A percentile compares a stretch with the other conserved stretches of the same genome.
Conservation (phyloP, 2,329 filamentous ascomycete species). For the Ilyonectria robusta region DNA sequence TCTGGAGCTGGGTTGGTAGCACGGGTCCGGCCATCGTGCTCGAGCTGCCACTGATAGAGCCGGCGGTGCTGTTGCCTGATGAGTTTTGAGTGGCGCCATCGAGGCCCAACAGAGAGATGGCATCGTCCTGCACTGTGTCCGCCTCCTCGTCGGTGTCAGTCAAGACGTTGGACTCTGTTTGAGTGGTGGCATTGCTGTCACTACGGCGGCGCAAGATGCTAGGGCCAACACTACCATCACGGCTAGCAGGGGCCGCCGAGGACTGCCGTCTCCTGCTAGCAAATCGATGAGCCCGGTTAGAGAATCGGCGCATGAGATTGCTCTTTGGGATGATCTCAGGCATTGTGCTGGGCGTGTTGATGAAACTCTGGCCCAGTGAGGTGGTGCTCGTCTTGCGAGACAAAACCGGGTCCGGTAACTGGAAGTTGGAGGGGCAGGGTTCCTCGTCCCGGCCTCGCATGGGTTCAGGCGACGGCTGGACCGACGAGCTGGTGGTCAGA, state of each 20-base stretch:
- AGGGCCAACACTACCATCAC: slow-evolving; percentile 91
- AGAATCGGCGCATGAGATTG: slow-evolving; percentile 84
- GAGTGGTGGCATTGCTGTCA: slow-evolving; percentile 84
- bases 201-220: slow-evolving; percentile 89
- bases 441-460: slow-evolving; percentile 69
- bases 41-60: slow-evolving; percentile 61
- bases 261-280: slow-evolving; percentile 80
- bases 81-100: slow-evolving; percentile 63
- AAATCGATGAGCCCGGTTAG: slow-evolving; percentile 83
- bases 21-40: slow-evolving; percentile 75
- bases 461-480: slow-evolving; percentile 77
- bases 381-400: slow-evolving; percentile 71
- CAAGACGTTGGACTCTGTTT: slow-evolving; percentile 61
- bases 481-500: slow-evolving; percentile 72
- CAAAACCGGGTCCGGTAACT: slow-evolving; percentile 81
- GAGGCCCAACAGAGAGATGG: slow-evolving; percentile 55
- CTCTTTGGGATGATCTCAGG: slow-evolving; percentile 64
- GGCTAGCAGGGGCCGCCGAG: slow-evolving; percentile 80
- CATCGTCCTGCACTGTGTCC: slow-evolving; percentile 54
- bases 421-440: slow-evolving; percentile 68
- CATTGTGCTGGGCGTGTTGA: slow-evolving; percentile 70
- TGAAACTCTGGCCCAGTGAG: slow-evolving; percentile 74
- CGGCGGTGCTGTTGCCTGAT: slow-evolving; percentile 63
- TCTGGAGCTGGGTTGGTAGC: slow-evolving; percentile 81
- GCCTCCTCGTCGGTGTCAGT: slow-evolving; percentile 68